Evolutionary conservation across 345 rosid species (phyloP), one percentile per base, ranked within the genome.

Genomic region (Leavenworthia alabamica): DNA sequence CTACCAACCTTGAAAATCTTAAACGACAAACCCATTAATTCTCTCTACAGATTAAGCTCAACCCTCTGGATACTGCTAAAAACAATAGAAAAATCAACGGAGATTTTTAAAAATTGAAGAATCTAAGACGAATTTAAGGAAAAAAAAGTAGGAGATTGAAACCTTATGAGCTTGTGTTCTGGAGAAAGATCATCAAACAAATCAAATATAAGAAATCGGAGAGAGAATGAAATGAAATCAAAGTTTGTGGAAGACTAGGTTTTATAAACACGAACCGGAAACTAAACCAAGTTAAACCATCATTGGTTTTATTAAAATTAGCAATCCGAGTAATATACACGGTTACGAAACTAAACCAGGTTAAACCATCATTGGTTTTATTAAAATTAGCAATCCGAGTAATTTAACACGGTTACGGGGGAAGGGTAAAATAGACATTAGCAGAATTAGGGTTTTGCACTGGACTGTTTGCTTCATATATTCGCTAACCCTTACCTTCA

Each of bases 1-100:
- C 66, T 70, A 33, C 94, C 90, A 12, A 62, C 66, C 66, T 81
- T 89, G 1, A 89, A 82, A 45, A 89, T 78, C 81, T 78, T 89
- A 62, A 89, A 89, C 7, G 88, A 82, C 62, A 89, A 73, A 63
- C 85, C 94, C 96, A 51, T 62, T 11, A 20, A 14, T 4, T 43
- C 55, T 62, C 49, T 23, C 44, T 13, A 20, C 37, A 50, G 47
- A 32, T 48, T 14, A 50, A 71, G 60, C 48, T 68, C 44, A 58
- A 37, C 27, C 37, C 53, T 16, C 60, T 67, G 37, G 50, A 12
- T 49, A 22, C 51, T 48, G 15, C 43, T 7, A 8, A 36, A 2
- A 12, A 27, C 7, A 19, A 64, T 9, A 17, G 0, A 5, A 48
- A 20, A 40, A 10, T 7, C 5, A 39, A 6, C 0, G 0, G 7